These are phyloP conservation scores for Citrullus colocynthis DNA, from an alignment of 306 rosid species.

Conservation along the genomic window DNA sequence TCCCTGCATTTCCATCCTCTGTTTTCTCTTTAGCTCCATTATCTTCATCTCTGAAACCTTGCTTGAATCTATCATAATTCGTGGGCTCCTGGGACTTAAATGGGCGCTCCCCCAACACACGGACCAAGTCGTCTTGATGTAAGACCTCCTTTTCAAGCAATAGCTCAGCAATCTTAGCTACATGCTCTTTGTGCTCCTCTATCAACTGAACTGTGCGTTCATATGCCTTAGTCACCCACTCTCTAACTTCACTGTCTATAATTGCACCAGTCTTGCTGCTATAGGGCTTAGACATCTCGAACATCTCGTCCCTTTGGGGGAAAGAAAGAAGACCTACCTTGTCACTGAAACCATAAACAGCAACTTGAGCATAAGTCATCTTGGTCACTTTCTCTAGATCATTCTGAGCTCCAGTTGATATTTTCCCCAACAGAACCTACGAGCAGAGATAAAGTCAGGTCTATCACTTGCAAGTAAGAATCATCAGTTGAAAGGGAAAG, in stretches of 20 bases:
- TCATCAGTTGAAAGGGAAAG: neutral
- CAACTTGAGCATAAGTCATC: conserved; percentile 32
- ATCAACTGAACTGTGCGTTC: conserved; percentile 19
- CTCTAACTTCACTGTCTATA: conserved; percentile 29
- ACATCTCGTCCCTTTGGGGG: conserved; percentile 19
- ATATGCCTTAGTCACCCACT: conserved; percentile 31
- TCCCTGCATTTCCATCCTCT: neutral
- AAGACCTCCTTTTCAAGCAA: conserved; percentile 36
- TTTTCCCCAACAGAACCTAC: conserved; percentile 29
- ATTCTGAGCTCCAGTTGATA: conserved; percentile 33
- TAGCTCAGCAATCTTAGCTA: conserved; percentile 23
- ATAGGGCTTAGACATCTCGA: conserved; percentile 26
- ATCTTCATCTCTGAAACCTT: conserved; percentile 18
- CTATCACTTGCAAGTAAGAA: neutral
- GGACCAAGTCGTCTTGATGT: conserved; percentile 26
- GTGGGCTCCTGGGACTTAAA: conserved; percentile 17
- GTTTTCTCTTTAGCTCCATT: conserved; percentile 6
- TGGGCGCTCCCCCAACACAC: conserved; percentile 26
- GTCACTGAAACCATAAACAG: conserved; percentile 28
- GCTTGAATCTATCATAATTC: conserved; percentile 22
- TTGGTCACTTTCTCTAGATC: conserved; percentile 40
- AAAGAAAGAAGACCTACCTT: conserved; percentile 34
- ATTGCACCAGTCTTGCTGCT: conserved; percentile 33
- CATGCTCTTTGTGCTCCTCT: conserved; percentile 23
- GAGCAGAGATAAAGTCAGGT: neutral